phyloP scores from a whole-genome alignment of 345 rosid species.

The Ailanthus altissimus region DNA sequence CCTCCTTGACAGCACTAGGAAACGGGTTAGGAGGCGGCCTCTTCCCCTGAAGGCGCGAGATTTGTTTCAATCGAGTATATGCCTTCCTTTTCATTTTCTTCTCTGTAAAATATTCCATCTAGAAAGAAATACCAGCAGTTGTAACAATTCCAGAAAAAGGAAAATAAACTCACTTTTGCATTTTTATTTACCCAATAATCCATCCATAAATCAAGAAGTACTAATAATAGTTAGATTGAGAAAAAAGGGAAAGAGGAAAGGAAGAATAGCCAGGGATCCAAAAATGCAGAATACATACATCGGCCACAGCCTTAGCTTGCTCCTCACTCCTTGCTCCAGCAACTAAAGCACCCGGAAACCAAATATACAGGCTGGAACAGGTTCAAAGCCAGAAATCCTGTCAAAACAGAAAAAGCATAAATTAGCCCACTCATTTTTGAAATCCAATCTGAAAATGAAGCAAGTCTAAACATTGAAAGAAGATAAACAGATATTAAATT shows the following conservation, averaged over 20 bases:
- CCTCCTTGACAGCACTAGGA: slow-evolving; percentile 63
- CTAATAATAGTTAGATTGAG: background rate
- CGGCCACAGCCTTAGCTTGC: slow-evolving; percentile 75
- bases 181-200: slow-evolving; percentile 3
- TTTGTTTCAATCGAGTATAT: slow-evolving; percentile 62
- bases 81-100: slow-evolving; percentile 69
- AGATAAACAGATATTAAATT: background rate
- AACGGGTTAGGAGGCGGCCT: slow-evolving; percentile 79
- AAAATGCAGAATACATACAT: slow-evolving; percentile 46
- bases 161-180: background rate
- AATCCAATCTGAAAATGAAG: background rate
- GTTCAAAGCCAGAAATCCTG: slow-evolving; percentile 64
- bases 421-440: slow-evolving; percentile 2
- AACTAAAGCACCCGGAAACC: slow-evolving; percentile 74
- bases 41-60: slow-evolving; percentile 64
- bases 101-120: slow-evolving; percentile 80
- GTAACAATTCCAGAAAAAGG: background rate
- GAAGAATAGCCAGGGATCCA: background rate
- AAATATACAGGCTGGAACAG: slow-evolving; percentile 77
- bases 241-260: background rate
- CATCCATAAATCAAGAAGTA: background rate
- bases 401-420: slow-evolving; percentile 23
- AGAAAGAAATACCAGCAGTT: background rate
- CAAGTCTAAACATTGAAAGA: background rate
- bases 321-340: slow-evolving; percentile 77